Evolutionary conservation across 73 alveolate species (phyloP), one percentile per base, ranked within the genome.

Genomic region (Paramecium biaurelia): DNA sequence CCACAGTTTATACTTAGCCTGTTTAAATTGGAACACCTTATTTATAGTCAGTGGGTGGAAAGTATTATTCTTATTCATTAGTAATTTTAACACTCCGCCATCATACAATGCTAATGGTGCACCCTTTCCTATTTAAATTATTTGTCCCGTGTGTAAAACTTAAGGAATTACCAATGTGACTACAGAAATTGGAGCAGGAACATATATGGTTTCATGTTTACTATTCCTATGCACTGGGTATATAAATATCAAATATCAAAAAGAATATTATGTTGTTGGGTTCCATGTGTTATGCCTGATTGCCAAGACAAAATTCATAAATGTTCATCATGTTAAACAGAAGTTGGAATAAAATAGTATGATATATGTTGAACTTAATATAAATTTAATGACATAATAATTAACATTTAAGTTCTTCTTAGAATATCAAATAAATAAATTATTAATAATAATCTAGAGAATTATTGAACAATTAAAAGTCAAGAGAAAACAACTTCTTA

Each of bases 111-210:
- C 67, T 38, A 72, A 72, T 72, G 67, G 37, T n/a, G 41, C 67
- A 0, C 67, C 86, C 0, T 72, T 14, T 20, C 43, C 63, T 34
- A 72, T 20, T 72, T 21, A 72, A 72, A 72, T 72, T n/a, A 72
- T 38, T 5, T 72, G 86, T 72, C 63, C 86, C 4, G 86, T 72
- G 10, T 72, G 86, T 37, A 72, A 37, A 42, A 72, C 56, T 2
- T 12, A 72, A 21, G 86, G 86, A 2, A 35, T 72, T 15, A 72
- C 86, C 2, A 72, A 23, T 15, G 34, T 72, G 11, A 72, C 59
- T 4, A 42, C 56, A 12, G 86, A 72, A 10, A 72, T 72, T 5
- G 86, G 86, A 35, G 86, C 86, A 35, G 86, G 86, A 37, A 72
- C 86, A 11, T 35, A 72, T 72, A 3, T 35, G 26, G 86, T 72